Conservation (phyloP, 1,284 basidiomycete genomes). For the Tetrapyrgos nigripes region DNA sequence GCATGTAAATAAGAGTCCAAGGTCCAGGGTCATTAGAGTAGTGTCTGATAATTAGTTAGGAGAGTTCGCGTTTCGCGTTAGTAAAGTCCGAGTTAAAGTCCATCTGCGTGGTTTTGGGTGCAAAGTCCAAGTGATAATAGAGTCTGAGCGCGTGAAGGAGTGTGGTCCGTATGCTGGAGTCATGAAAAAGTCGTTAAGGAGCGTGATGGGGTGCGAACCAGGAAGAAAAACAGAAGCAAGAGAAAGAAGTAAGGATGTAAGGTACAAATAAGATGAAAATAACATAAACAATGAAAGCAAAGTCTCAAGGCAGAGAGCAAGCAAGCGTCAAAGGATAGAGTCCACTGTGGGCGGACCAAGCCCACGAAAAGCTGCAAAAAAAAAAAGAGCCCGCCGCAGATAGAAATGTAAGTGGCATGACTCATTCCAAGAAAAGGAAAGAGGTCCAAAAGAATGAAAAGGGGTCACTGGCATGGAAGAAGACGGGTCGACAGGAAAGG, state of each 20-base stretch:
- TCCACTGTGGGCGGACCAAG: constrained; percentile 6
- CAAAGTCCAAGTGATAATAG: background rate
- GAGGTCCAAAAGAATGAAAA: constrained; percentile 3
- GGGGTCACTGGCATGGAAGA: background rate
- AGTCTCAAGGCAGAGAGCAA: background rate
- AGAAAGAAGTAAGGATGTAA: background rate
- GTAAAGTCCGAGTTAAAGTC: background rate
- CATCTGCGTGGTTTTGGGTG: no score
- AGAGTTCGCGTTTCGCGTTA: background rate
- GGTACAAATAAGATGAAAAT: background rate
- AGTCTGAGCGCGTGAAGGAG: background rate
- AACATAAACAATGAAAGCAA: background rate
- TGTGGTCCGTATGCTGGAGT: background rate
- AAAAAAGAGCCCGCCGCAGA: background rate
- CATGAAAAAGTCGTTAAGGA: constrained; percentile 11
- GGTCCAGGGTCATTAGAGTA: no score
- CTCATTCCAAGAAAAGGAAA: background rate
- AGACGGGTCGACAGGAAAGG: background rate
- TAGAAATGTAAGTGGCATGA: background rate
- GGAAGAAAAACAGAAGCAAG: background rate
- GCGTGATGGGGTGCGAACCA: constrained; percentile 13
- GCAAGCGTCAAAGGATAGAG: constrained; percentile 1
- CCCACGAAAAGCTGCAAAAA: background rate
- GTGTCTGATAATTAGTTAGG: background rate
- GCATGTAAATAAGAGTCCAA: background rate